Base-by-base conservation (phyloP, 2,329 filamentous ascomycete species). In the Colletotrichum sidae region DNA sequence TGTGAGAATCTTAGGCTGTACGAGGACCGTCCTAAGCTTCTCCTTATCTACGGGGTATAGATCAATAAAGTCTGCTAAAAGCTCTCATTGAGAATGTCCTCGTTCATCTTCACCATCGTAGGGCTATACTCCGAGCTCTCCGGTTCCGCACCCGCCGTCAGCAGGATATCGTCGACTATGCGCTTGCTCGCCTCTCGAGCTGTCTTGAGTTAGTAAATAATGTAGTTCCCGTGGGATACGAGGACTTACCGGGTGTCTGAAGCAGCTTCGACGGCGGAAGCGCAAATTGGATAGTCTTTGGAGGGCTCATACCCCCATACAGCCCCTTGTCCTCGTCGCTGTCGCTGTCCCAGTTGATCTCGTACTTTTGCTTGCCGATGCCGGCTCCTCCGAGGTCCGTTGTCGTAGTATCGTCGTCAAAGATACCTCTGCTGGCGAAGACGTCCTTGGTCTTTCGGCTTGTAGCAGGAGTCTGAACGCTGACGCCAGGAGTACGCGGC, bases 281-380 rank as follows among this genome's bases (percentile, higher is more conserved):
- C 49, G 91, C 90, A 76, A 96, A 96, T 73, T 94, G 92, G 66
- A 96, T 94, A 10, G 93, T 96, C 83, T 98, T 98, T 0, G 96
- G 96, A 35, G 96, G 96, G 73, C 93, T 97, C 78, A 94, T 90
- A 6, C 90, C 92, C 7, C 86, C 86, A 64, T 91, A 90, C 6
- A 87, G 73, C 46, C 84, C 87, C 33, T 84, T 84, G 44, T 87
- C 87, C 53, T 90, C 87, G 9, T 88, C 87, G 60, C 88, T 89
- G 67, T 94, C 90, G 71, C 89, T 92, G 57, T 94, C 90, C 90
- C 93, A 96, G 15, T 83, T 84, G 61, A 89, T 87, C 73, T 90
- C 88, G 57, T 87, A 85, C 63, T 75, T 79, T 35, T 77, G 74
- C 61, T 72, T 73, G 5, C 60, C 68, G 12, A 63, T 35, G 1